A percentile compares a stretch with the other conserved stretches of the same genome.
Evolutionary conservation across 306 rosid species (phyloP).

Genomic region (Cicer yamashitae): DNA sequence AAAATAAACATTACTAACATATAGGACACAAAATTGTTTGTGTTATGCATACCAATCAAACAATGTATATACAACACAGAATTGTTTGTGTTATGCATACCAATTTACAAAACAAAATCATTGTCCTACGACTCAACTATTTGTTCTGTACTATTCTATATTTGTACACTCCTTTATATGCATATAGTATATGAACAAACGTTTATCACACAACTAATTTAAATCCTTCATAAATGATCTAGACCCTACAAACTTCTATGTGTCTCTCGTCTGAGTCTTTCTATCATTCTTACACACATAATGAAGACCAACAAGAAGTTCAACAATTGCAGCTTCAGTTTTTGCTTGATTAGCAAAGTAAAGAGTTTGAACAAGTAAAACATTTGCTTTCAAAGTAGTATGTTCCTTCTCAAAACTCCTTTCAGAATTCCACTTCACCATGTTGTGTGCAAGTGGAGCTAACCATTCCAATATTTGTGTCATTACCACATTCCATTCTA

Average conservation of each 20-base stretch:
- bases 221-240: constrained; percentile 29
- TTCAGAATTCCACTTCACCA: constrained; percentile 76
- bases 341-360: constrained; percentile 71
- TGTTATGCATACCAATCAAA: background rate
- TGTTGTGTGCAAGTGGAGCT: constrained; percentile 81
- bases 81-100: background rate
- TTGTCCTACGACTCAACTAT: background rate
- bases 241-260: constrained; percentile 24
- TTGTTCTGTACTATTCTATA: background rate
- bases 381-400: constrained; percentile 44
- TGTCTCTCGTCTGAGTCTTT: constrained; percentile 31
- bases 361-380: constrained; percentile 78
- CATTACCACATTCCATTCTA: constrained; percentile 56
- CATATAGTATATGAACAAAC: constrained; percentile 9
- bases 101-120: background rate
- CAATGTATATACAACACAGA: constrained; percentile 15
- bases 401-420: constrained; percentile 71
- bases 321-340: constrained; percentile 77
- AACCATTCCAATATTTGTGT: constrained; percentile 71
- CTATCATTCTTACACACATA: constrained; percentile 52
- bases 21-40: constrained; percentile 1
- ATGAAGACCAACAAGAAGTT: constrained; percentile 82
- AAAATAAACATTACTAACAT: background rate
- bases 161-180: background rate
- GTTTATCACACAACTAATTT: constrained; percentile 31